Evolutionary conservation across 805 yeast genomes (phyloP), one percentile per base, ranked within the genome.

Genomic region (Metahyphopichia silvanorum): DNA sequence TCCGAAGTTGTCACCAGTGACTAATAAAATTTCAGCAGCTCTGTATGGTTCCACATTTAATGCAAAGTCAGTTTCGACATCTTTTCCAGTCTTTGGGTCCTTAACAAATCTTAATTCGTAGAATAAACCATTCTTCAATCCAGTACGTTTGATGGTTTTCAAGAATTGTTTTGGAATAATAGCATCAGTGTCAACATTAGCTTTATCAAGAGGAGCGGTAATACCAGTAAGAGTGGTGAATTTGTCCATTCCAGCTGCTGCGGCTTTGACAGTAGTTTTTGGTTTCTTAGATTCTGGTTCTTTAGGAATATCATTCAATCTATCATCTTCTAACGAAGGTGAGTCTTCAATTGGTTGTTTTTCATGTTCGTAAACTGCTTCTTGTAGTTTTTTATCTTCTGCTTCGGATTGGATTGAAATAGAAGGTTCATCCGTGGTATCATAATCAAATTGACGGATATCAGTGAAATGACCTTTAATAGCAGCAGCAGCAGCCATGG

Each of bases 401-500:
- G 49, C 55, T 28, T 46, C 54, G 22, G 70, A 74, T 39, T 63
- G 67, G 29, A 79, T 55, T 28, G 58, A 56, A 44, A 86, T 64
- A 39, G 77, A 68, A 40, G 94, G 80, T 49, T 77, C 82, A 44
- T 73, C 76, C 42, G 72, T 52, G 27, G 66, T 74, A 41, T 71
- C 66, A 62, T 77, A 83, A 39, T 77, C 67, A 60, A 75, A 86
- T 35, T 86, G 82, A 66, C 98, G 82, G 49, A 89, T 89, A 57
- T 93, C 98, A 28, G 85, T 75, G 51, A 93, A 81, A 53, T 82
- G 87, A 46, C 98, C 98, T 35, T 74, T 76, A 47, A 93, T 81
- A 51, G 89, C 96, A 13, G 98, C 98, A 14, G 98, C 97, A 20
- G 98, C 98, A 29, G 98, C 98, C 98, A 93, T 93, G 15, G 96